Percentiles rank a stretch among this genome's conserved stretches.
These are phyloP conservation scores for Turnera subulata DNA, from an alignment of 345 rosid species.

Conservation along the genomic window DNA sequence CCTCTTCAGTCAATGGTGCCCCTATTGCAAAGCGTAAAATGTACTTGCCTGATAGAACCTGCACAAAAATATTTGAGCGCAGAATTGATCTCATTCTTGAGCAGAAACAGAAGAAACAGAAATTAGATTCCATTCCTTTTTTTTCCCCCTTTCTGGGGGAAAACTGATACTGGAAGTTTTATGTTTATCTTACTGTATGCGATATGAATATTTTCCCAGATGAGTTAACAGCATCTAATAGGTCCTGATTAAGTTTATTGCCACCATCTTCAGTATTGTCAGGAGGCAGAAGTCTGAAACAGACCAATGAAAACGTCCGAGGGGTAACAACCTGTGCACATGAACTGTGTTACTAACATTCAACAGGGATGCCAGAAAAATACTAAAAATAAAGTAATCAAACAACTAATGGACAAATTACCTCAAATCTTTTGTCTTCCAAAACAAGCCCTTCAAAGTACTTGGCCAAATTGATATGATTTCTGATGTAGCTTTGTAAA, in stretches of 20 bases:
- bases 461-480: conserved; percentile 69
- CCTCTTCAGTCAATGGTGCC: conserved; percentile 83
- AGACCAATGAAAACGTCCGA: conserved; percentile 65
- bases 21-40: conserved; percentile 74
- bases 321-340: conserved; percentile 63
- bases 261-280: conserved; percentile 32
- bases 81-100: neutral
- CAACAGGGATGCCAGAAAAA: too few relatives aligned
- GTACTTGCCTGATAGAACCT: conserved; percentile 63
- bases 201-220: conserved; percentile 75
- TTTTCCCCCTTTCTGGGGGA: neutral
- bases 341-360: neutral
- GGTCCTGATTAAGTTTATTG: conserved; percentile 50
- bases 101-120: neutral
- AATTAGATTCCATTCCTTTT: neutral
- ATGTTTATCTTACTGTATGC: conserved; percentile 57
- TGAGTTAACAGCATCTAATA: conserved; percentile 71
- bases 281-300: conserved; percentile 56
- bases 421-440: conserved; percentile 78
- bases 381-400: too few relatives aligned
- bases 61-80: conserved; percentile 8
- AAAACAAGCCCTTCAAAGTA: conserved; percentile 54
- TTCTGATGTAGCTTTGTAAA: conserved; percentile 64
- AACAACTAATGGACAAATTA: conserved; percentile 12
- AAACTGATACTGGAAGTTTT: neutral